Conservation (phyloP, 805 yeast genomes). For the Geotrichum ghanense region DNA sequence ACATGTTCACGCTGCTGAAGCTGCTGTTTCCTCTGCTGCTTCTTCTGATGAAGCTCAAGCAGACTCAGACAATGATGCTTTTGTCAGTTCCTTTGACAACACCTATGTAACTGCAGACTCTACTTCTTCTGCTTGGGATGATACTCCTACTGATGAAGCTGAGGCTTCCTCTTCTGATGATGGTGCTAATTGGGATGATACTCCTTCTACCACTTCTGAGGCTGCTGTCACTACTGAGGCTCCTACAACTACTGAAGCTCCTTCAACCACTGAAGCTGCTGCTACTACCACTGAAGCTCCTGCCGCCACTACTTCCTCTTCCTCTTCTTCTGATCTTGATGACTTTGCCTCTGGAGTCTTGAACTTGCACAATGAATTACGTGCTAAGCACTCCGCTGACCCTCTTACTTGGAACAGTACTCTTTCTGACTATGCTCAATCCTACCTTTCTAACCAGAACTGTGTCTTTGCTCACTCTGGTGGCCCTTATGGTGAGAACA, state of each 20-base stretch:
- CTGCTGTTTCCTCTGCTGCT: not conserved
- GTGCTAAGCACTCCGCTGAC: conserved; percentile 19
- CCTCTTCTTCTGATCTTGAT: conserved; percentile 6
- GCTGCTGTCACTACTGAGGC: conserved; percentile 2
- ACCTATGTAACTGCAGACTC: too few species aligned
- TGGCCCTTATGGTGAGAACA: conserved; percentile 65
- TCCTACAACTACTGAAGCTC: not conserved
- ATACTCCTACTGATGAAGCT: not conserved
- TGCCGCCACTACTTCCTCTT: not conserved
- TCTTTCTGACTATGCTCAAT: conserved; percentile 43
- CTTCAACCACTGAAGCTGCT: not conserved
- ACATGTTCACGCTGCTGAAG: conserved; percentile 1
- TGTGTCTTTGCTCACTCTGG: conserved; percentile 56
- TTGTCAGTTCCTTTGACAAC: too few species aligned
- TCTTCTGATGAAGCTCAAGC: not conserved
- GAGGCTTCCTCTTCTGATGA: conserved; percentile 1
- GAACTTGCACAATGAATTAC: conserved; percentile 19
- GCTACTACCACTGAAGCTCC: conserved; percentile 1
- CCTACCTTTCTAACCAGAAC: conserved; percentile 32
- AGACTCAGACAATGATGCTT: too few species aligned
- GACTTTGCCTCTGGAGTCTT: conserved; percentile 11
- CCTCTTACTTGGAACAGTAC: conserved; percentile 44
- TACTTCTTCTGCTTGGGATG: not conserved
- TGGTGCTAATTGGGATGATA: not conserved
- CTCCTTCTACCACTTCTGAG: conserved; percentile 1